These are phyloP conservation scores for Chrysanthemum lavandulifolium DNA, from an alignment of 129 eudicot genomes.

Conservation along the genomic window DNA sequence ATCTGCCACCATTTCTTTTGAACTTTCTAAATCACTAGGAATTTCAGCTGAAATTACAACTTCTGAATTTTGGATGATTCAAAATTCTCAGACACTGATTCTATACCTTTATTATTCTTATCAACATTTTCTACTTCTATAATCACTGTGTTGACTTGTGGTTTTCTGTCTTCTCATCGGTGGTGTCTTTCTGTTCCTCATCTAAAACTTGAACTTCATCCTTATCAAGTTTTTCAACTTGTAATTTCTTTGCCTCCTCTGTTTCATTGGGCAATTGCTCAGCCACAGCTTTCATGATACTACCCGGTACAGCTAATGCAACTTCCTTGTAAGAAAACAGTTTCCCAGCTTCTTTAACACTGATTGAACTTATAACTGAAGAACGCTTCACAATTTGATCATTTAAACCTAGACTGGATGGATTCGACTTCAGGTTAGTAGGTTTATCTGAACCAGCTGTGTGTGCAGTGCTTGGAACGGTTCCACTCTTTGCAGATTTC, in stretches of 20 bases:
- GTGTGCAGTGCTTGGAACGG: conserved; percentile 30
- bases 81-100: conserved; percentile 25
- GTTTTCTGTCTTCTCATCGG: conserved; percentile 24
- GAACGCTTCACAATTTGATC: conserved; percentile 53
- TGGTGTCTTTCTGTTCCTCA: conserved; percentile 20
- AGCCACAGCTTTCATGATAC: conserved; percentile 76
- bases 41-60: conserved; percentile 7
- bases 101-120: neutral
- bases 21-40: conserved; percentile 24
- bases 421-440: conserved; percentile 52
- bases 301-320: conserved; percentile 94
- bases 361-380: conserved; percentile 51
- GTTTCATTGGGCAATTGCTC: conserved; percentile 62
- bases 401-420: conserved; percentile 56
- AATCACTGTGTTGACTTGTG: conserved; percentile 2
- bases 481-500: conserved; percentile 52
- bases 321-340: conserved; percentile 95
- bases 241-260: conserved; percentile 14
- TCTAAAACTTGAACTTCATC: conserved; percentile 33
- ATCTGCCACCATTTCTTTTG: conserved; percentile 25
- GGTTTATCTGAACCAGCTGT: conserved; percentile 22
- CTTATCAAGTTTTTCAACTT: conserved; percentile 17
- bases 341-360: conserved; percentile 79
- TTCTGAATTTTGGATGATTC: conserved; percentile 20
- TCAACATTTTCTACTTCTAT: conserved; percentile 15